These are phyloP conservation scores for Protomyces lactucae-debilis DNA, from an alignment of 1,139 yeast genomes.

Conservation along the genomic window DNA sequence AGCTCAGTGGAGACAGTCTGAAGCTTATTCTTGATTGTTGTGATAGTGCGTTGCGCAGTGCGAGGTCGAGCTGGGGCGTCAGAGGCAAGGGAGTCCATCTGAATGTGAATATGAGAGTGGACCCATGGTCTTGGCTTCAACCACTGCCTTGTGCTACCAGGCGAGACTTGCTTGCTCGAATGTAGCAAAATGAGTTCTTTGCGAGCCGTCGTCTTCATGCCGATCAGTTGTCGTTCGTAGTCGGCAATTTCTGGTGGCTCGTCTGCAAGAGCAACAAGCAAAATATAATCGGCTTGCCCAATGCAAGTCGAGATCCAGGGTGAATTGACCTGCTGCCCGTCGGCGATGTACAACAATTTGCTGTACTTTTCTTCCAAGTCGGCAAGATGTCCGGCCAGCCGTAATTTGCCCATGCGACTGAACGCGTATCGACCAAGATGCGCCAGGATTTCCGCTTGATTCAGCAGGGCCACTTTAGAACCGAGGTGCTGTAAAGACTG, in stretches of 20 bases:
- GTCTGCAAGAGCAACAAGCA: slow-evolving; percentile 48
- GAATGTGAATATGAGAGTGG: slow-evolving; percentile 87
- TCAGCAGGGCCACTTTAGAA: slow-evolving; percentile 61
- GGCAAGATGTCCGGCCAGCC: slow-evolving; percentile 82
- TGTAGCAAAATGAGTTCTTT: slow-evolving; percentile 83
- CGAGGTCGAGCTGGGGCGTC: slow-evolving; percentile 10
- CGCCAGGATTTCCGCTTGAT: slow-evolving; percentile 72
- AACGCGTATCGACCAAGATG: slow-evolving; percentile 91
- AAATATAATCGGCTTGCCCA: slow-evolving; percentile 88
- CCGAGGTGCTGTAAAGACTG: slow-evolving; percentile 52
- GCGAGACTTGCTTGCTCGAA: slow-evolving; percentile 71
- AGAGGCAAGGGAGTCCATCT: slow-evolving; percentile 35
- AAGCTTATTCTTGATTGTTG: slow-evolving; percentile 36
- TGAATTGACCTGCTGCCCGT: slow-evolving; percentile 65
- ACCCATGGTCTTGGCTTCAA: slow-evolving; percentile 82
- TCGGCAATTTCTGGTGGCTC: slow-evolving; percentile 74
- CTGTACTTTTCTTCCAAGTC: slow-evolving; percentile 86
- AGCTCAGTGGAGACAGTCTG: slow-evolving; percentile 40
- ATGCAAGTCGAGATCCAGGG: slow-evolving; percentile 92
- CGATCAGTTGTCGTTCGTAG: slow-evolving; percentile 69
- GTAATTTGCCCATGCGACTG: slow-evolving; percentile 77
- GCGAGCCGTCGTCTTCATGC: slow-evolving; percentile 77
- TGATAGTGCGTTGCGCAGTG: slow-evolving; percentile 28
- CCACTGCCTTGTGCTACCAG: slow-evolving; percentile 85
- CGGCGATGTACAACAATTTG: slow-evolving; percentile 82